phyloP scores from a whole-genome alignment of 768 basidiomycete species.

The Boletellus sp. region DNA sequence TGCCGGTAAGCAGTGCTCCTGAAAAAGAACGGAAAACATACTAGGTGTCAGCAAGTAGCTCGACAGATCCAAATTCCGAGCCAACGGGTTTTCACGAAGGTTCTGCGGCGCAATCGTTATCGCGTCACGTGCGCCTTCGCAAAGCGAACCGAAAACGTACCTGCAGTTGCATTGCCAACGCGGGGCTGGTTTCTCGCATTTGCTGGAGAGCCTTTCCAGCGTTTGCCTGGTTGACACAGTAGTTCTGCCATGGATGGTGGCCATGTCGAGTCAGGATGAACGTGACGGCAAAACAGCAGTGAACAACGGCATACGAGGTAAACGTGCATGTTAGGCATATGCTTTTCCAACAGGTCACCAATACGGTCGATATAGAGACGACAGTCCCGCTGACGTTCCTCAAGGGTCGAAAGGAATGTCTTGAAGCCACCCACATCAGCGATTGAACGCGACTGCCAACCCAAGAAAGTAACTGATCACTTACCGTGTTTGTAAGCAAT shows the following conservation, averaged over 20 bases:
- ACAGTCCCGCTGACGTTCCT: constrained; percentile 88
- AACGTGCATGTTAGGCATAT: constrained; percentile 73
- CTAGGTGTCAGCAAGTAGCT: constrained; percentile 92
- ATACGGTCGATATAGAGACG: constrained; percentile 88
- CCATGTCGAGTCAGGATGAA: not conserved
- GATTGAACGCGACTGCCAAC: not conserved
- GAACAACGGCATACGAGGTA: constrained; percentile 58
- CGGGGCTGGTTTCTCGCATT: constrained; percentile 62
- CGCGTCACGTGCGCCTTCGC: not conserved
- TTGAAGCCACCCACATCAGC: constrained; percentile 21
- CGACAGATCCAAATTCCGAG: constrained; percentile 81
- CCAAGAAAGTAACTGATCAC: constrained; percentile 15
- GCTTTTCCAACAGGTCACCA: constrained; percentile 74
- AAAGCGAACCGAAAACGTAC: constrained; percentile 35
- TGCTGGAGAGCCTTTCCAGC: constrained; percentile 77
- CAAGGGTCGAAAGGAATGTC: constrained; percentile 84
- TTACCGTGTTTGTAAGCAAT: constrained; percentile 79
- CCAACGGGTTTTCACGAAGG: constrained; percentile 72
- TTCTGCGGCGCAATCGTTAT: constrained; percentile 38
- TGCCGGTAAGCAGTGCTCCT: not conserved
- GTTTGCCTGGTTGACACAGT: constrained; percentile 84
- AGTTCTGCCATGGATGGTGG: constrained; percentile 48
- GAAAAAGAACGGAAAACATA: constrained; percentile 34
- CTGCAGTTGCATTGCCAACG: constrained; percentile 63
- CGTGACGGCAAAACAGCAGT: not conserved